These are phyloP conservation scores for Mucuna pruriens DNA, from an alignment of 306 rosid genomes.

Conservation along the genomic window DNA sequence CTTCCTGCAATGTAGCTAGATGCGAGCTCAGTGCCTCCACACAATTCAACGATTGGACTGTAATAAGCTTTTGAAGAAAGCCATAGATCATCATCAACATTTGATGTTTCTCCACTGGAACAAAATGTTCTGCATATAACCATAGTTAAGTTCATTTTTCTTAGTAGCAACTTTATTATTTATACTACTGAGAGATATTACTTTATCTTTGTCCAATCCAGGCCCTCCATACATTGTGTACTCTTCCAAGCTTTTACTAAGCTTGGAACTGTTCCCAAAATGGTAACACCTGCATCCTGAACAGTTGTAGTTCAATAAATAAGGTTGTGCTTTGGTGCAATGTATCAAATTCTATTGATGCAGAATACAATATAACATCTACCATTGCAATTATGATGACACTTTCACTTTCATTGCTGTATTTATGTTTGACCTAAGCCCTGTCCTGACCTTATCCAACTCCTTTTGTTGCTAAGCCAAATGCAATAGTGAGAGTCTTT, in stretches of 20 bases:
- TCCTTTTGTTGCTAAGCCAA: background rate
- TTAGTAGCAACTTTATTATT: background rate
- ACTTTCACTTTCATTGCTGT: background rate
- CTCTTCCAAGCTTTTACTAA: conserved; percentile 87
- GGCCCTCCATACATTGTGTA: conserved; percentile 78
- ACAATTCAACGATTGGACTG: conserved; percentile 64
- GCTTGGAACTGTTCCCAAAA: conserved; percentile 96
- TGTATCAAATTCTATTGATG: background rate
- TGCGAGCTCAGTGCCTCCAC: conserved; percentile 91
- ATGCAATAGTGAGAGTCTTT: background rate
- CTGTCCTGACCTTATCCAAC: background rate
- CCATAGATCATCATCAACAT: conserved; percentile 89
- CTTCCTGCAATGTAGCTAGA: conserved; percentile 68
- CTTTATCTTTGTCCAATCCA: conserved; percentile 91
- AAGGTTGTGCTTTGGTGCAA: conserved; percentile 13
- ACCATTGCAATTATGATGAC: background rate
- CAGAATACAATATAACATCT: background rate
- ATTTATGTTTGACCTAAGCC: background rate
- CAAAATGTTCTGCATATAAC: conserved; percentile 58
- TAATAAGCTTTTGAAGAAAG: conserved; percentile 83
- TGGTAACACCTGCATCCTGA: conserved; percentile 88
- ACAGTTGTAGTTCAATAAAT: conserved; percentile 25
- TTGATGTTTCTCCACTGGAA: conserved; percentile 80
- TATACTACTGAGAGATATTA: conserved; percentile 40
- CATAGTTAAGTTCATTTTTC: conserved; percentile 34